Evolutionary conservation across 345 rosid genomes (phyloP).

Genomic region (Cardiospermum halicacabum): DNA sequence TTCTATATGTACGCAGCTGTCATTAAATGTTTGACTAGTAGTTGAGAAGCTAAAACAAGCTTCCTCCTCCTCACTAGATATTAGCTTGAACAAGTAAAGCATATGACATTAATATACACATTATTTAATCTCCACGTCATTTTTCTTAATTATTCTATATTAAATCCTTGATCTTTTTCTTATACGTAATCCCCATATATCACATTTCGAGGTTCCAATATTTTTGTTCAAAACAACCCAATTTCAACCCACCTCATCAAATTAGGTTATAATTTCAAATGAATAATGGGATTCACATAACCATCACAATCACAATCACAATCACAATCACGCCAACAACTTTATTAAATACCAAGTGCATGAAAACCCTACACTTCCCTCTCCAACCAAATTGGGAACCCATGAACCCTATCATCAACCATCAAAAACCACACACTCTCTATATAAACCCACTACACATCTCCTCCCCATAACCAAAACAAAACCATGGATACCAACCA

Average conservation of each 20-base stretch:
- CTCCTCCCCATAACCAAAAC: not conserved
- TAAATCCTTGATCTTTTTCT: too few relatives aligned
- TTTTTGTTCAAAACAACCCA: too few relatives aligned
- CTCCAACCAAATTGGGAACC: constrained; percentile 18
- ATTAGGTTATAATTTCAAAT: not conserved
- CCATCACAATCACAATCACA: too few relatives aligned
- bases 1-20: too few relatives aligned
- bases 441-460: constrained; percentile 5
- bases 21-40: not conserved
- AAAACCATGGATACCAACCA: constrained; percentile 20
- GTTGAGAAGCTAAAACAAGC: not conserved
- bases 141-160: too few relatives aligned
- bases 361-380: not conserved
- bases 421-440: not conserved
- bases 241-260: not conserved
- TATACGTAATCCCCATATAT: too few relatives aligned
- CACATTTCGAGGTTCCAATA: too few relatives aligned
- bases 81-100: not conserved
- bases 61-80: not conserved
- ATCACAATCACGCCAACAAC: too few relatives aligned
- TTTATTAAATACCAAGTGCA: not conserved
- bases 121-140: too few relatives aligned
- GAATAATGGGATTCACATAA: not conserved
- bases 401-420: not conserved
- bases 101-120: too few relatives aligned